Evolutionary conservation across 73 alveolate species (phyloP), one percentile per base, ranked within the genome.

Genomic region (Paramecium tetraurelia): DNA sequence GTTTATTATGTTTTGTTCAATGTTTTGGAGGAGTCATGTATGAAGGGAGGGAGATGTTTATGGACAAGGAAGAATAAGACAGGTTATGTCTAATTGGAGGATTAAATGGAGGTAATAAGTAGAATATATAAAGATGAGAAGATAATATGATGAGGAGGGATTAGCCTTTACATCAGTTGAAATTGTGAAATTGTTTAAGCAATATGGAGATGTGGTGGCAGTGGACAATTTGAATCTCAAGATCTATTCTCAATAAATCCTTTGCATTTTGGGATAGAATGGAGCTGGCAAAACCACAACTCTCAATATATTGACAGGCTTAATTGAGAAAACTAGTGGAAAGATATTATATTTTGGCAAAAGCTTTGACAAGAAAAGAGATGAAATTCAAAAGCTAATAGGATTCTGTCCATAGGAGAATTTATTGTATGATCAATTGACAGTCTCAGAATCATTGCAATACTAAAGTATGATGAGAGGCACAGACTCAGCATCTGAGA

Each of bases 221-320:
- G 85, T 70, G 46, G 72, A 69, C 16, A 70, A 88, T 88, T 43
- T 88, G 22, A 58, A 75, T 18, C 38, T 98, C 57, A 95, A 97
- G 21, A 96, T 97, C 85, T 97, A 96, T 93, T 92, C 95, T 21
- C 96, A 99, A 27, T 96, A 99, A 92, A 98, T 99, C 1, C 95
- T 98, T 88, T 99, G 99, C 7, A 94, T 99, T 59, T 95, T 99
- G 22, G 99, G 99, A 22, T 99, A 99, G 86, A 99, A 98, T 85
- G 99, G 99, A 2, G 99, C 99, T 35, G 99, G 99, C 29, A 99
- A 99, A 93, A 96, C 99, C 1, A 96, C 99, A 4, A 97, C 99
- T 44, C 97, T 98, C 76, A 92, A 96, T 18, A 97, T 98, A 96
- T 85, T 97, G 18, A 95, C 98, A 21, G 99, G 99, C 0, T 85